Evolutionary conservation across 2,329 filamentous ascomycete species (phyloP).

Genomic region (Cryoendolithus antarcticus): DNA sequence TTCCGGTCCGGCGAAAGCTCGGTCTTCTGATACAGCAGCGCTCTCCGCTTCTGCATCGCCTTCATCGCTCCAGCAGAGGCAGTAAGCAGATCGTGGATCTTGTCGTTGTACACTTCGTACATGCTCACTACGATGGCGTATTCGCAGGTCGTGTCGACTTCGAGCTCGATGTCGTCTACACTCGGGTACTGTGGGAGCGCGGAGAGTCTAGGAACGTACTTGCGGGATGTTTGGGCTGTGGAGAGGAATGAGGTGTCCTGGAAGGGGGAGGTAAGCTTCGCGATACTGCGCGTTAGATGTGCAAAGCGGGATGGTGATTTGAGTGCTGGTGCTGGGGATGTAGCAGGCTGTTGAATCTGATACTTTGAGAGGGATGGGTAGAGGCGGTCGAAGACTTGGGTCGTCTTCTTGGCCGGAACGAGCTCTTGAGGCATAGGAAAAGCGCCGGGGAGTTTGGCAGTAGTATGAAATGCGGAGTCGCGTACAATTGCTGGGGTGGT

Average conservation of each 20-base stretch:
- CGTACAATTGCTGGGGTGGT: constrained; percentile 36
- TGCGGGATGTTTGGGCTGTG: constrained; percentile 33
- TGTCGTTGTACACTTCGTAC: constrained; percentile 99
- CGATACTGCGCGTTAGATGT: constrained; percentile 13
- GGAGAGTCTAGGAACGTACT: constrained; percentile 55
- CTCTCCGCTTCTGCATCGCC: constrained; percentile 50
- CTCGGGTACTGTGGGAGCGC: constrained; percentile 62
- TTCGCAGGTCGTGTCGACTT: constrained; percentile 56
- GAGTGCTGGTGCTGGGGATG: constrained; percentile 4
- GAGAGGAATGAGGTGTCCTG: constrained; percentile 28
- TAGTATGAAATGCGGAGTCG: constrained; percentile 12
- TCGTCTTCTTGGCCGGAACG: constrained; percentile 6
- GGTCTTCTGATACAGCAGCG: constrained; percentile 88
- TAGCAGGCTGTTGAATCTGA: constrained; percentile 8
- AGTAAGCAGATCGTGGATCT: constrained; percentile 85
- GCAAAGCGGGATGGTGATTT: constrained; percentile 11
- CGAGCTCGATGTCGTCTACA: constrained; percentile 56
- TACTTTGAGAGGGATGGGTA: constrained; percentile 19
- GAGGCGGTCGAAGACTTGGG: constrained; percentile 18
- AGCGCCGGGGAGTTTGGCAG: constrained; percentile 13
- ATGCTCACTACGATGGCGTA: constrained; percentile 88
- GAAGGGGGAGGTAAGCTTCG: constrained; percentile 17
- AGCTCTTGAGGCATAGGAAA: constrained; percentile 13
- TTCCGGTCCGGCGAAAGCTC: constrained; percentile 84
- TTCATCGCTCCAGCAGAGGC: constrained; percentile 43